Conservation (phyloP, 331 rosid genomes). For the Malus hybrid region DNA sequence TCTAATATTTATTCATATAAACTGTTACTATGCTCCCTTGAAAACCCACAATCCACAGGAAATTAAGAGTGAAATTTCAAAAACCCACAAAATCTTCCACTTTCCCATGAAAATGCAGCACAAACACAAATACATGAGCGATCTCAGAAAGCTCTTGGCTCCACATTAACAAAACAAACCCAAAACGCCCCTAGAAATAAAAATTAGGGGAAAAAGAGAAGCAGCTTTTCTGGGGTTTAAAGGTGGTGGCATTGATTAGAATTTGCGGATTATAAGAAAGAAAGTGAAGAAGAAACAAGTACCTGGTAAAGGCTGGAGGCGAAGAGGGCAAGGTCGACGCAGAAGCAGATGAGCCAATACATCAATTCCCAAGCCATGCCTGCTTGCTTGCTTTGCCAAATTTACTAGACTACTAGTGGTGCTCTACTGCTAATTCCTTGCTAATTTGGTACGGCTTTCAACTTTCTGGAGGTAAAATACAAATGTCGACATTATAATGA, state of each 20-base stretch:
- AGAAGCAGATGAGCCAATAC: constrained; percentile 57
- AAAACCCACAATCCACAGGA: background rate
- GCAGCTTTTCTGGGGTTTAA: background rate
- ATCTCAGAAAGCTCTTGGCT: background rate
- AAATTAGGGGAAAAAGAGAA: background rate
- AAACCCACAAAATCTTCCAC: background rate
- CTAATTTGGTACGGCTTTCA: too few species aligned
- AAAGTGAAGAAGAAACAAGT: background rate
- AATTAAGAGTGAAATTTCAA: background rate
- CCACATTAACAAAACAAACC: background rate
- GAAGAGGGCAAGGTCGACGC: constrained; percentile 51
- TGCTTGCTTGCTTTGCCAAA: too few species aligned
- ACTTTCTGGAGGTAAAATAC: too few species aligned
- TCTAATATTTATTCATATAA: background rate
- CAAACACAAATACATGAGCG: background rate
- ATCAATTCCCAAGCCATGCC: constrained; percentile 54
- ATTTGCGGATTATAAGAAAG: background rate
- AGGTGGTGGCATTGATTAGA: background rate
- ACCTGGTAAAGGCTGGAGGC: constrained; percentile 77
- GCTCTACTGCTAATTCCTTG: too few species aligned
- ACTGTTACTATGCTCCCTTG: background rate
- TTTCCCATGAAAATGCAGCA: background rate
- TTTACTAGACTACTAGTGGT: too few species aligned
- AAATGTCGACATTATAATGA: too few species aligned
- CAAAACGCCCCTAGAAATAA: background rate